These are phyloP conservation scores for Talaromyces sp. DNA, from an alignment of 2,329 filamentous ascomycete genomes.

Conservation along the genomic window DNA sequence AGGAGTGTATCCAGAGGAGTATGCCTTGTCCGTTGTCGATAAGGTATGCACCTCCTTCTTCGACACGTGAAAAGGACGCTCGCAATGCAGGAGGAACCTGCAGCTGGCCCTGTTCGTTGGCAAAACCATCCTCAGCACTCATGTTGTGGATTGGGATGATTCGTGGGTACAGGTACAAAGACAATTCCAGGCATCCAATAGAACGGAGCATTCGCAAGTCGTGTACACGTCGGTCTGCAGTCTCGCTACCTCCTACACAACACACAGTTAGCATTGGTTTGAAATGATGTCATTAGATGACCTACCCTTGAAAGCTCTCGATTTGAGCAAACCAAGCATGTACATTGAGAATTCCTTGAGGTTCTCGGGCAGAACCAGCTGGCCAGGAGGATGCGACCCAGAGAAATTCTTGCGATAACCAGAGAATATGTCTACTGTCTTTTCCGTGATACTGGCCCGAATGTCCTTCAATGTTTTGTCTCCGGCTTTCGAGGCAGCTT, in stretches of 20 bases:
- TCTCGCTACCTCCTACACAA: slow-evolving; percentile 62
- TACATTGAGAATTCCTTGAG: slow-evolving; percentile 98
- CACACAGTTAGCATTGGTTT: neutral
- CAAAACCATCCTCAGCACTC: slow-evolving; percentile 80
- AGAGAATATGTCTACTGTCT: slow-evolving; percentile 86
- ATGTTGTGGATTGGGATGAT: slow-evolving; percentile 92
- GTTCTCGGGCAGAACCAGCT: slow-evolving; percentile 91
- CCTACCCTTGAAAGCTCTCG: slow-evolving; percentile 76
- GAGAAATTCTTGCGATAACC: slow-evolving; percentile 91
- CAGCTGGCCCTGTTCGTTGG: slow-evolving; percentile 85
- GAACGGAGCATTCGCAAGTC: slow-evolving; percentile 86
- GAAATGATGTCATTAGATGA: neutral
- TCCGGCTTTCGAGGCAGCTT: slow-evolving; percentile 76
- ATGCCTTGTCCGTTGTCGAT: slow-evolving; percentile 93
- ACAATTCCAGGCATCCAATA: slow-evolving; percentile 81
- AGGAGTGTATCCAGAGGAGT: slow-evolving; percentile 85
- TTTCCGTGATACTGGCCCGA: slow-evolving; percentile 76
- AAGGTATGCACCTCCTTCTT: slow-evolving; percentile 89
- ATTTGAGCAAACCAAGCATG: slow-evolving; percentile 84
- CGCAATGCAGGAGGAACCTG: slow-evolving; percentile 76
- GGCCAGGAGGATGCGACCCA: slow-evolving; percentile 78
- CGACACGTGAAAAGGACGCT: slow-evolving; percentile 79
- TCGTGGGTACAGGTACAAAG: slow-evolving; percentile 88
- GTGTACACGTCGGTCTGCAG: slow-evolving; percentile 83
- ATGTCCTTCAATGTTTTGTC: slow-evolving; percentile 79